A percentile compares a stretch with the other conserved stretches of the same genome.
These are phyloP conservation scores for Drechslerella stenobrocha DNA, from an alignment of 2,329 filamentous ascomycete genomes.

Conservation along the genomic window DNA sequence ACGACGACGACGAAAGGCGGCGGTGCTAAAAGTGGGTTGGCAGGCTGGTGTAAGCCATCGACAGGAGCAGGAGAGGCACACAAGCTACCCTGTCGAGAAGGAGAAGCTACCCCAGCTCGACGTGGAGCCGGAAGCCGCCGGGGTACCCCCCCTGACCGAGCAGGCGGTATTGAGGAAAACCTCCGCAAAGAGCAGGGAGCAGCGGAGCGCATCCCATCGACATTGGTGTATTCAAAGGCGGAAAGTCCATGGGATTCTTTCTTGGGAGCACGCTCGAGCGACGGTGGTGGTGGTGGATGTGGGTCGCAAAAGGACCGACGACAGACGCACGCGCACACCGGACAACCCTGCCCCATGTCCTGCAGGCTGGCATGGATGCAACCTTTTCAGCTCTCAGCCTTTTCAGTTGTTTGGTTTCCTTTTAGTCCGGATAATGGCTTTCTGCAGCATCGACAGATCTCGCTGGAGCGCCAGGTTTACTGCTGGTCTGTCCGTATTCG, in stretches of 20 bases:
- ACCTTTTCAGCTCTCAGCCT: conserved; percentile 7
- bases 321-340: conserved; percentile 26
- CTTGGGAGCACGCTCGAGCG: conserved; percentile 9
- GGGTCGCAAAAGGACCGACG: conserved; percentile 34
- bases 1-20: too few species aligned
- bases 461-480: conserved; percentile 12
- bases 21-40: background rate
- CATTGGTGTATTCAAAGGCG: background rate
- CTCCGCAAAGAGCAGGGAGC: conserved; percentile 25
- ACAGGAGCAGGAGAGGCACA: too few species aligned
- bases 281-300: conserved; percentile 24
- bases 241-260: conserved; percentile 9
- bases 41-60: too few species aligned
- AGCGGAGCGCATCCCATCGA: background rate
- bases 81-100: too few species aligned
- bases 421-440: conserved; percentile 20
- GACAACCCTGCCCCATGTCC: conserved; percentile 23
- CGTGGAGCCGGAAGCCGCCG: conserved; percentile 8
- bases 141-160: conserved; percentile 6
- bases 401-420: background rate
- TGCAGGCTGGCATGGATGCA: conserved; percentile 32
- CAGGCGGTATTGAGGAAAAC: conserved; percentile 11
- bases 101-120: conserved; percentile 15
- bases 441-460: background rate
- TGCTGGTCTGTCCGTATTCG: conserved; percentile 24